Conservation (phyloP, 441 rosid species). For the Bocquillonia castaneifolia region DNA sequence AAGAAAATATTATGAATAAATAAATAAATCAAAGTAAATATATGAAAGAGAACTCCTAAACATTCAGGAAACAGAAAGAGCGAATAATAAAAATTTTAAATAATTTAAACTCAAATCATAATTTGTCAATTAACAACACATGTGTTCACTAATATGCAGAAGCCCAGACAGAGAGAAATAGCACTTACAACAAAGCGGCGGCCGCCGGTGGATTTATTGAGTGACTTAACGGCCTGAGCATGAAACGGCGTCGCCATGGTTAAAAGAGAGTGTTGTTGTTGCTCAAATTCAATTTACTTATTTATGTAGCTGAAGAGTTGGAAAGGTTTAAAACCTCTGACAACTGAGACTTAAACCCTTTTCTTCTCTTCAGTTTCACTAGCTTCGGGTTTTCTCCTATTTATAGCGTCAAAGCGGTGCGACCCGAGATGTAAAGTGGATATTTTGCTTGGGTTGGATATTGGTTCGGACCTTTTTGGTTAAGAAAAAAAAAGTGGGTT, state of each 20-base stretch:
- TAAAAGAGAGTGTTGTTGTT: neutral
- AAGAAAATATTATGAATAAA: constrained; percentile 8
- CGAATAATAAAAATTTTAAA: too few relatives aligned
- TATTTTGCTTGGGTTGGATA: too few relatives aligned
- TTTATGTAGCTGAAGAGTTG: too few relatives aligned
- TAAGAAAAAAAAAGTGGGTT: too few relatives aligned
- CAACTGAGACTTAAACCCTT: too few relatives aligned
- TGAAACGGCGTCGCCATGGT: constrained; percentile 37
- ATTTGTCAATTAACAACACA: neutral
- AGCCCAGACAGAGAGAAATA: neutral
- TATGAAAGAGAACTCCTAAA: constrained; percentile 3
- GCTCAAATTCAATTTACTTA: neutral
- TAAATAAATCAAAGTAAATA: neutral
- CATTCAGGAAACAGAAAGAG: neutral
- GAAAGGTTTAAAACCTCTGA: too few relatives aligned
- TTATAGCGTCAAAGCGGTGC: too few relatives aligned
- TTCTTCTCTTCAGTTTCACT: too few relatives aligned
- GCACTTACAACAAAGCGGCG: constrained; percentile 66
- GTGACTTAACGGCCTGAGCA: constrained; percentile 82
- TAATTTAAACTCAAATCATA: neutral
- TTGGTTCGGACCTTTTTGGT: too few relatives aligned
- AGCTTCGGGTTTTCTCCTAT: too few relatives aligned
- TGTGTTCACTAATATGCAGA: neutral
- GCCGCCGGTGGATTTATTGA: constrained; percentile 68
- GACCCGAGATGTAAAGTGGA: too few relatives aligned